Evolutionary conservation across 1,284 basidiomycete species (phyloP).

Genomic region (Melampsora larici-populina): DNA sequence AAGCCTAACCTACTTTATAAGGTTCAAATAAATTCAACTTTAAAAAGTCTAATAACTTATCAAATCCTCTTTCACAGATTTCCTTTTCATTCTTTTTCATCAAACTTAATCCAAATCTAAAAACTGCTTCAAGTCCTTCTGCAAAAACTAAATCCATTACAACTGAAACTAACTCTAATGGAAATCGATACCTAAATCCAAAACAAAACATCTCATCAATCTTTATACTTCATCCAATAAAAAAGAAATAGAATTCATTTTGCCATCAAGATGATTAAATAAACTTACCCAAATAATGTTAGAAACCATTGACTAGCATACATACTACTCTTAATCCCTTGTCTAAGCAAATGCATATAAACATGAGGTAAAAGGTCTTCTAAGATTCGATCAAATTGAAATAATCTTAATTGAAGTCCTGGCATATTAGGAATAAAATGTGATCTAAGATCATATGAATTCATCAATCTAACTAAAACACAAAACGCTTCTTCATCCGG

Average conservation of each 20-base stretch:
- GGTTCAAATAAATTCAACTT: conserved; percentile 76
- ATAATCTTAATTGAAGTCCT: conserved; percentile 82
- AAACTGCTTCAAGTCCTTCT: conserved; percentile 93
- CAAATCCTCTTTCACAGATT: conserved; percentile 76
- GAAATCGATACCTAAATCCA: conserved; percentile 71
- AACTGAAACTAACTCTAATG: conserved; percentile 86
- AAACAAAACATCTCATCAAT: too few relatives aligned
- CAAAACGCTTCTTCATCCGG: conserved; percentile 97
- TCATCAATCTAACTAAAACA: conserved; percentile 93
- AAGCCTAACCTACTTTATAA: conserved; percentile 59
- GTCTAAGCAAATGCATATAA: conserved; percentile 82
- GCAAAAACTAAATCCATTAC: conserved; percentile 94
- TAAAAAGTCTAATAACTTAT: conserved; percentile 76
- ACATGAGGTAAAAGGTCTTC: conserved; percentile 88
- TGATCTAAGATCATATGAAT: conserved; percentile 89
- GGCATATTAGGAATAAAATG: conserved; percentile 99
- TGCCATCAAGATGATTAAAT: too few relatives aligned
- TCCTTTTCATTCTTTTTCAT: conserved; percentile 81
- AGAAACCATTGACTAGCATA: conserved; percentile 95
- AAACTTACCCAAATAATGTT: conserved; percentile 78
- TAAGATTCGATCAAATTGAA: conserved; percentile 84
- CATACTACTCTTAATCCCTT: conserved; percentile 95
- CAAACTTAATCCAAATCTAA: conserved; percentile 85
- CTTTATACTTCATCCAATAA: too few relatives aligned
- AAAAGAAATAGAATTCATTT: too few relatives aligned